Evolutionary conservation across 2,329 filamentous ascomycete species (phyloP), one percentile per base, ranked within the genome.

Genomic region (Chrysosporium keratinophilum): DNA sequence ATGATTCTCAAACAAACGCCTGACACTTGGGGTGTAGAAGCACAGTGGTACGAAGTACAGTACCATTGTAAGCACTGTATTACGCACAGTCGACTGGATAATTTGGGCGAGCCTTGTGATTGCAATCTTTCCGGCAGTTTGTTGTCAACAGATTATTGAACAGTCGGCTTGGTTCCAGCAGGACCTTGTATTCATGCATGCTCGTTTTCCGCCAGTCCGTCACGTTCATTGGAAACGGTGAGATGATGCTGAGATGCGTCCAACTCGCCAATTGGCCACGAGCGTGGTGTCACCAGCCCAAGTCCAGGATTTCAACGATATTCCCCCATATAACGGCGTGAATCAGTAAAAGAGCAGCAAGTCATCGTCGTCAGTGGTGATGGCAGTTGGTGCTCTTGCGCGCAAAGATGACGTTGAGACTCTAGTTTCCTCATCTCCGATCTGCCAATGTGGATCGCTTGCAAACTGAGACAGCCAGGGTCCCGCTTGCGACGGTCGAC

Each of bases 391-490:
- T 28, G 3, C 7, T 28, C 23, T 28, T 7, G 23, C 23, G 3
- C 23, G 7, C 23, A 7, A 28, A 28, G 23, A 51, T 51, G 49
- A 51, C 49, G 49, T 44, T 31, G 49, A 34, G 49, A 43, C 49
- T 50, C 20, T 11, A 28, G 23, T 11, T 45, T 19, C 5, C 7
- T 11, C 12, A n/a, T 28, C 23, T 11, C 45, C 33, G 11, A 14
- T 31, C 14, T 17, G 15, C 14, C 19, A 12, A 15, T 40, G 46
- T 51, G 39, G 49, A 51, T 51, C 49, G 43, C 35, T 43, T 14
- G 40, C 49, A 51, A 37, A 44, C 28, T 51, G 49, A 51, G 49
- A 51, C 49, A 51, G 20, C 23, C 49, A 43, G 49, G 49, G 40
- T 28, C 23, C 19, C 19, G 39, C n/a, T 17, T 41, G 15, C 41